phyloP scores from a whole-genome alignment of 1,284 basidiomycete genomes.

The Porogramme epimiltina region DNA sequence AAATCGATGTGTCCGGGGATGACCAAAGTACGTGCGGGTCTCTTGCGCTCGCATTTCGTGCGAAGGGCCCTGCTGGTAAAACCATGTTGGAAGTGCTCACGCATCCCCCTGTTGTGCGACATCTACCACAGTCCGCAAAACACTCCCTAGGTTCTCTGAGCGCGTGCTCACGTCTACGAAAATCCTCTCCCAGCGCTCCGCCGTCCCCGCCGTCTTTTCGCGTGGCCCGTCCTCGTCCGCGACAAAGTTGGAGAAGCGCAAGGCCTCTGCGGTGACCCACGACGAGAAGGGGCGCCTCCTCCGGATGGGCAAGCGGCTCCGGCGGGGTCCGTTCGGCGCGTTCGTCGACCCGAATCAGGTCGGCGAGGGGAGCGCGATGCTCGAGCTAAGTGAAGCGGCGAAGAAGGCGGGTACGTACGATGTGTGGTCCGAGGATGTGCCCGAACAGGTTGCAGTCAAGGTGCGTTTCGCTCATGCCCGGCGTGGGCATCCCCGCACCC shows the following conservation, averaged over 20 bases:
- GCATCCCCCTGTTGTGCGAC: slow-evolving; percentile 19
- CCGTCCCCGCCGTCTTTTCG: slow-evolving; percentile 81
- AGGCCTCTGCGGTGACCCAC: slow-evolving; percentile 38
- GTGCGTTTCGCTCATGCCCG: slow-evolving; percentile 42
- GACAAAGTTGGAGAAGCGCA: slow-evolving; percentile 37
- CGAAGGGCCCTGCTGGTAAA: not conserved
- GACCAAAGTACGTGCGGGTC: slow-evolving; percentile 55
- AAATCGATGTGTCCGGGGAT: slow-evolving; percentile 80
- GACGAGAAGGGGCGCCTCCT: slow-evolving; percentile 78
- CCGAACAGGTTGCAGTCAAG: slow-evolving; percentile 47
- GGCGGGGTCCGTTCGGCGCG: slow-evolving; percentile 72
- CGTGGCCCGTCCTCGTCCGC: slow-evolving; percentile 25
- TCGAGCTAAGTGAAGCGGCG: slow-evolving; percentile 67
- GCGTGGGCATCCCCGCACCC: too few relatives aligned
- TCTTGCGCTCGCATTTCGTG: not conserved
- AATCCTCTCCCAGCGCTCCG: slow-evolving; percentile 83
- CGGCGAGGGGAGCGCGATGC: slow-evolving; percentile 59
- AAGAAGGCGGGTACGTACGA: slow-evolving; percentile 76
- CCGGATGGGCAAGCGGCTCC: slow-evolving; percentile 69
- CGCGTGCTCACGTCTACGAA: slow-evolving; percentile 73
- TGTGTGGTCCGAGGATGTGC: slow-evolving; percentile 56
- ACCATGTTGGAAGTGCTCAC: too few relatives aligned
- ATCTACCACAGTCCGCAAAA: slow-evolving; percentile 51
- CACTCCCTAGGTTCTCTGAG: slow-evolving; percentile 55
- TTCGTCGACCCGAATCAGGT: slow-evolving; percentile 65